These are phyloP conservation scores for Emmonsia crescens DNA, from an alignment of 2,329 filamentous ascomycete species.

Conservation along the genomic window DNA sequence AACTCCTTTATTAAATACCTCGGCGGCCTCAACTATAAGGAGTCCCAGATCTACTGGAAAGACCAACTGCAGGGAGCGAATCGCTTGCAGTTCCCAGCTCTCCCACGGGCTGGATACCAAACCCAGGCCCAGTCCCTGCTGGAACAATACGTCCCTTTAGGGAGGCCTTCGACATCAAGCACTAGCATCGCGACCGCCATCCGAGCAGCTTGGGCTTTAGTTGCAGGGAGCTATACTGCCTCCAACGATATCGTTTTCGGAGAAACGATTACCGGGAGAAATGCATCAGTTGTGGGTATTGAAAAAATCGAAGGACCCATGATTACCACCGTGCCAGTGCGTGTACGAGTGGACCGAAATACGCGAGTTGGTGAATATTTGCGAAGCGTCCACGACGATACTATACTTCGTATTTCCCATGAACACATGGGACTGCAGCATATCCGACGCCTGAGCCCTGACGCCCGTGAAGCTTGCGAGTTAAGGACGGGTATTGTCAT, in stretches of 20 bases:
- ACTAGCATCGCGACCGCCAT: constrained; percentile 31
- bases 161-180: constrained; percentile 20
- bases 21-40: constrained; percentile 26
- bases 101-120: constrained; percentile 41
- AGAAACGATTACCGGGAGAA: constrained; percentile 34
- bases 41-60: constrained; percentile 39
- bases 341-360: constrained; percentile 23
- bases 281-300: constrained; percentile 27
- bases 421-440: constrained; percentile 46
- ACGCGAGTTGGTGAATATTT: constrained; percentile 39
- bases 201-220: constrained; percentile 30
- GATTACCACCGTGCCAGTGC: constrained; percentile 35
- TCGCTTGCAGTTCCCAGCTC: constrained; percentile 37
- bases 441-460: constrained; percentile 40
- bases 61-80: constrained; percentile 36
- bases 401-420: constrained; percentile 45
- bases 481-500: constrained; percentile 20
- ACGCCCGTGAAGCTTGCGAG: constrained; percentile 31
- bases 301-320: constrained; percentile 35
- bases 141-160: constrained; percentile 18
- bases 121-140: constrained; percentile 25
- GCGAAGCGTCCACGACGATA: constrained; percentile 40
- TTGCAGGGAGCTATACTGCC: constrained; percentile 27
- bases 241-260: constrained; percentile 33
- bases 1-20: constrained; percentile 43